phyloP scores from a whole-genome alignment of 768 basidiomycete species.

The Trametopsis cervina region DNA sequence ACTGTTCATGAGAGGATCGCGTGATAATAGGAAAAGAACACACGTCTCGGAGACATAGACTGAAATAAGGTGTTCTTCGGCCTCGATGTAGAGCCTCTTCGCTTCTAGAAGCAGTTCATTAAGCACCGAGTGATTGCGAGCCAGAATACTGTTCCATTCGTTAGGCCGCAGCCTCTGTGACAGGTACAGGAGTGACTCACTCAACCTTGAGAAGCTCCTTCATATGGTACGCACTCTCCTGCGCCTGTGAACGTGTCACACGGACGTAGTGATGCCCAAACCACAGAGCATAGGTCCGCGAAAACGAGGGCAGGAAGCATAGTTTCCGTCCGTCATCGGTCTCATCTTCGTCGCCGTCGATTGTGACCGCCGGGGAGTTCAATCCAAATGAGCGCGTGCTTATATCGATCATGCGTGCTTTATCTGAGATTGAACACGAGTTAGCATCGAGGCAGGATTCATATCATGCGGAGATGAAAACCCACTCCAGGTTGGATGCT shows the following conservation, averaged over 20 bases:
- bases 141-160: conserved; percentile 37
- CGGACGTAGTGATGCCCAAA: conserved; percentile 32
- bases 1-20: background rate
- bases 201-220: conserved; percentile 36
- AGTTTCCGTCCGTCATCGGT: conserved; percentile 20
- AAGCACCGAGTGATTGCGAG: conserved; percentile 38
- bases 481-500: conserved; percentile 54
- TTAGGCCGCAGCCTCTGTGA: background rate
- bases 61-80: conserved; percentile 43
- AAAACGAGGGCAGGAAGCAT: conserved; percentile 36
- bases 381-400: conserved; percentile 37
- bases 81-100: conserved; percentile 42
- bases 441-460: background rate
- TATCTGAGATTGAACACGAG: conserved; percentile 15
- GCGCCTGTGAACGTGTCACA: conserved; percentile 28
- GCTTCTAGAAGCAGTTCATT: conserved; percentile 48
- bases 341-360: conserved; percentile 13
- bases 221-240: conserved; percentile 28
- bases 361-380: conserved; percentile 22
- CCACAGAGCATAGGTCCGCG: conserved; percentile 37
- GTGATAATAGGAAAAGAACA: conserved; percentile 4
- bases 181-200: conserved; percentile 24
- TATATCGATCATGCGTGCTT: conserved; percentile 45
- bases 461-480: background rate
- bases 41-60: conserved; percentile 45